phyloP scores from a whole-genome alignment of 2,329 filamentous ascomycete genomes.

The Dactylellina haptotyla region DNA sequence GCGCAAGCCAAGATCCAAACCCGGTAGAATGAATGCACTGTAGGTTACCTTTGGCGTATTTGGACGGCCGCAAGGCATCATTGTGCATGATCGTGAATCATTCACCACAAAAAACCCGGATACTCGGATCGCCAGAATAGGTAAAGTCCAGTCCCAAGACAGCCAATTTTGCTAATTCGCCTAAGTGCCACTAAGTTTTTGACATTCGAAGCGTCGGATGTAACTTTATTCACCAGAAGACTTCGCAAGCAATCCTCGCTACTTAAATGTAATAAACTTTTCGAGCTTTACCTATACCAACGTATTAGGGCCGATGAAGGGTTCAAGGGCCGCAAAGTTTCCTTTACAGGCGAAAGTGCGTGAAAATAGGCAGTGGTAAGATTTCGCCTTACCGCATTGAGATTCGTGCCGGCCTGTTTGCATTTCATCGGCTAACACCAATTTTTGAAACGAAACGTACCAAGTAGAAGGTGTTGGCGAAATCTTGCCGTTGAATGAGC shows the following conservation, averaged over 20 bases:
- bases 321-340: neutral
- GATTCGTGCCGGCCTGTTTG: neutral
- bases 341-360: neutral
- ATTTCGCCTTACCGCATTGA: neutral
- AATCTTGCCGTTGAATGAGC: neutral
- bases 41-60: too few relatives aligned
- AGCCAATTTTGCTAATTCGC: too few relatives aligned
- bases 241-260: constrained; percentile 1
- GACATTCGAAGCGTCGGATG: too few relatives aligned
- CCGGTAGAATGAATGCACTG: too few relatives aligned
- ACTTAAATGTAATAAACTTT: too few relatives aligned
- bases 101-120: too few relatives aligned
- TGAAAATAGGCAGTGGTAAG: neutral
- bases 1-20: too few relatives aligned
- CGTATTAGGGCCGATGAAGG: neutral
- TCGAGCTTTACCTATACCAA: neutral
- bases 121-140: too few relatives aligned
- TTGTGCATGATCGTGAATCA: too few relatives aligned
- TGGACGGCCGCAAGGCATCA: too few relatives aligned
- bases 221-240: neutral
- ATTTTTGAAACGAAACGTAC: neutral
- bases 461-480: constrained; percentile 1
- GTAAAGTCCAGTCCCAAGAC: too few relatives aligned
- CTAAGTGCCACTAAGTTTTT: too few relatives aligned
- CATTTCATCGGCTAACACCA: neutral